Evolutionary conservation across 352 stramenopile species (phyloP), one percentile per base, ranked within the genome.

Genomic region (Globisporangium alternatum): DNA sequence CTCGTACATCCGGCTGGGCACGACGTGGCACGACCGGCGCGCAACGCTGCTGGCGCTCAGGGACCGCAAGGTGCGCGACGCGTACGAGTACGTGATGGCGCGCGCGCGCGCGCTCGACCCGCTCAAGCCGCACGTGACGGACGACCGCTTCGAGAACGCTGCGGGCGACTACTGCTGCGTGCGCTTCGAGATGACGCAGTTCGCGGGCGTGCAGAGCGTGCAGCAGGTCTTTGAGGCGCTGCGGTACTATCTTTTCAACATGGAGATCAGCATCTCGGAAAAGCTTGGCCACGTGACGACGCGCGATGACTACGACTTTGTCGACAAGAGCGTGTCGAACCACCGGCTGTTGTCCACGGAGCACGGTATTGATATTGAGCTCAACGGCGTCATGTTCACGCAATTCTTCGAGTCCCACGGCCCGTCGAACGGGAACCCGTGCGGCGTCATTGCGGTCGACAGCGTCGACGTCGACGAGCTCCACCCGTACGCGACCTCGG

Each of bases 221-320:
- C 65, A 70, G 1, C 71, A 83, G 31, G 75, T 90, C 31, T 86
- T 81, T 31, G 79, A 89, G 35, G 79, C 81, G 15, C 72, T 85
- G 28, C 68, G 73, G 59, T 80, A 77, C 56, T 89, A 80, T 68
- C 72, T 83, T n/a, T 47, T 66, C n/a, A 88, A 86, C 43, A 75
- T 84, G 56, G 79, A 90, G 52, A 79, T 83, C 48, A 80, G 60
- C 33, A 78, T 88, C 62, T 86, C 79, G 0, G 77, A 90, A 44
- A 75, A 74, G 49, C 61, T 88, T 10, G 79, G 79, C 5, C 66
- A 86, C 39, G 80, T 89, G 25, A 86, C 79, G 4, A 72, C 81
- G 48, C 72, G 77, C 5, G 77, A 87, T 54, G 74, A 86, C 44
- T 78, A 88, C 62, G 83, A 81, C 53, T 72, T 65, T 5, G 53